Evolutionary conservation across 2,329 filamentous ascomycete genomes (phyloP).

Genomic region (Curvularia verruculosa): DNA sequence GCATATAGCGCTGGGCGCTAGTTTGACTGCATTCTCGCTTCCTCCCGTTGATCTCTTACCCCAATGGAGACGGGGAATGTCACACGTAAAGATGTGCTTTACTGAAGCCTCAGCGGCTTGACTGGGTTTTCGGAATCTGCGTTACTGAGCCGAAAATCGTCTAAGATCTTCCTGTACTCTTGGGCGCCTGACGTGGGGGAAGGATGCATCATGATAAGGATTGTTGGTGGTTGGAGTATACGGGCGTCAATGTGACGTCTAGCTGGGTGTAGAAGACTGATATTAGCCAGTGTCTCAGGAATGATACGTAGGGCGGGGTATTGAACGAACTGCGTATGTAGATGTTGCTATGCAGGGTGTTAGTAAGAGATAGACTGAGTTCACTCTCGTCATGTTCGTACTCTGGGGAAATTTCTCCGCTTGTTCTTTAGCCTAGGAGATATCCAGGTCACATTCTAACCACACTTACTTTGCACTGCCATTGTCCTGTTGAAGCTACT

Average conservation of each 20-base stretch:
- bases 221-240: not conserved
- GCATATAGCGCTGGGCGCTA: conserved; percentile 1
- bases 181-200: not conserved
- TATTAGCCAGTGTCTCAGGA: not conserved
- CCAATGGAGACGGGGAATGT: conserved; percentile 1
- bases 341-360: not conserved
- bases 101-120: not conserved
- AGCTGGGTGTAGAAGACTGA: not conserved
- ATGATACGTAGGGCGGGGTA: not conserved
- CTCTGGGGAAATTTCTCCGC: no score
- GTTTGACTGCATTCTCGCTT: not conserved
- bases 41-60: conserved; percentile 11
- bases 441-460: no score
- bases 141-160: conserved; percentile 4
- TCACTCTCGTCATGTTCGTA: no score
- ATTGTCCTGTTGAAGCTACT: no score
- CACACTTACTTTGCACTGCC: no score
- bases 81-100: not conserved
- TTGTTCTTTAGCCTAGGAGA: no score
- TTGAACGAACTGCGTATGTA: not conserved
- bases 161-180: conserved; percentile 4
- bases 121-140: not conserved
- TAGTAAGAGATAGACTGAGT: not conserved
- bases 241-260: not conserved
- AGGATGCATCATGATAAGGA: not conserved